Evolutionary conservation across 768 basidiomycete species (phyloP).

Genomic region (Serpula lacrymans): DNA sequence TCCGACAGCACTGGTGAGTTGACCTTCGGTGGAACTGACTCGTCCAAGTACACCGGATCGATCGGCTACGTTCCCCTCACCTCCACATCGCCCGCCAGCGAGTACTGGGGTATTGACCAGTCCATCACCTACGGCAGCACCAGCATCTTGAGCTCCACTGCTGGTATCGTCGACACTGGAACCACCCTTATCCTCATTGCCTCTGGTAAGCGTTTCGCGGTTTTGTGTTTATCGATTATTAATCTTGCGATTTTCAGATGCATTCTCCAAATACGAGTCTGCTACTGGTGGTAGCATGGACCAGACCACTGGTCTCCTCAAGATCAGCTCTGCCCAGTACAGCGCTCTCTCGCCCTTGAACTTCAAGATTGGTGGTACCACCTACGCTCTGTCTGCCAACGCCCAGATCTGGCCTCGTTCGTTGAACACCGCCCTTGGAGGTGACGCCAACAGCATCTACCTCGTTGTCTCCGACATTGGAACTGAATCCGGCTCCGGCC

Average conservation of each 20-base stretch:
- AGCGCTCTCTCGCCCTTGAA: conserved; percentile 18
- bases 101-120: conserved; percentile 31
- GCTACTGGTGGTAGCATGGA: conserved; percentile 27
- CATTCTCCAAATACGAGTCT: conserved; percentile 17
- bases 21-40: conserved; percentile 26
- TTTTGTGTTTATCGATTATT: background rate
- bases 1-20: conserved; percentile 19
- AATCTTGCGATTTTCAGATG: conserved; percentile 13
- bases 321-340: conserved; percentile 22
- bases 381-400: conserved; percentile 20
- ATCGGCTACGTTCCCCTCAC: conserved; percentile 23
- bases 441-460: conserved; percentile 19
- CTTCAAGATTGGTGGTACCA: conserved; percentile 21
- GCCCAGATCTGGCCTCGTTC: conserved; percentile 34
- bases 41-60: conserved; percentile 6
- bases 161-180: conserved; percentile 33
- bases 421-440: conserved; percentile 27
- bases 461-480: conserved; percentile 26
- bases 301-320: conserved; percentile 24
- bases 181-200: conserved; percentile 22
- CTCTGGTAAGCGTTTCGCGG: conserved; percentile 8
- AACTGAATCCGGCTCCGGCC: conserved; percentile 6
- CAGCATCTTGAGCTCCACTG: conserved; percentile 17
- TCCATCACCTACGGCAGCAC: conserved; percentile 23
- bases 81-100: conserved; percentile 14